phyloP scores from a whole-genome alignment of 495 filamentous ascomycete species.

The Penicillium pulvis region DNA sequence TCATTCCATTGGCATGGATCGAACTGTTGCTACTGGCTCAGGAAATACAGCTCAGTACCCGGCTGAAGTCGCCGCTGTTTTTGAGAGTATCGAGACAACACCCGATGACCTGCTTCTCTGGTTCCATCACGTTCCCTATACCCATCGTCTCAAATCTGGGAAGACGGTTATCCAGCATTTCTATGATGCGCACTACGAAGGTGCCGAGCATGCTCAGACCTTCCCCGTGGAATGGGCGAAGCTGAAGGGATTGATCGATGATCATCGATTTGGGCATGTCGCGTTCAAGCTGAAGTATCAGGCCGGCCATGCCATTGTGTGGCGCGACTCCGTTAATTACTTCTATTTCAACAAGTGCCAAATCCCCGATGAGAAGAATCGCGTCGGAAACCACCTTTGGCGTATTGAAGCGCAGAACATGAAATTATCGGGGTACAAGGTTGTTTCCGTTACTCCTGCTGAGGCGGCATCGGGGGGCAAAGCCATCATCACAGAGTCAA shows the following conservation, averaged over 20 bases:
- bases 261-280: constrained; percentile 61
- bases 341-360: constrained; percentile 63
- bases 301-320: constrained; percentile 68
- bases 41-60: constrained; percentile 68
- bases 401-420: constrained; percentile 68
- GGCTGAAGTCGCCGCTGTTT: constrained; percentile 54
- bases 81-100: constrained; percentile 62
- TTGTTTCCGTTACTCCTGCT: constrained; percentile 52
- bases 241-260: constrained; percentile 58
- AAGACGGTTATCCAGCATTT: constrained; percentile 78
- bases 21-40: constrained; percentile 67
- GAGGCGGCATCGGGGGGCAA: constrained; percentile 54
- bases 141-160: constrained; percentile 61
- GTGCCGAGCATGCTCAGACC: constrained; percentile 59
- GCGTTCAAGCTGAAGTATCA: constrained; percentile 62
- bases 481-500: constrained; percentile 51
- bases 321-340: constrained; percentile 64
- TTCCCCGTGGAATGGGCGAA: constrained; percentile 57
- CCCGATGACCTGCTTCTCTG: constrained; percentile 71
- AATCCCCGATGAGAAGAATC: constrained; percentile 54
- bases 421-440: constrained; percentile 55
- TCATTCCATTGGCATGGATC: constrained; percentile 68
- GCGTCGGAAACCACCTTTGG: constrained; percentile 61
- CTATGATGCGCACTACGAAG: constrained; percentile 70
- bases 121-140: constrained; percentile 78